These are phyloP conservation scores for Wallacemonas sp. DNA, from an alignment of 208 protist genomes.

Conservation along the genomic window DNA sequence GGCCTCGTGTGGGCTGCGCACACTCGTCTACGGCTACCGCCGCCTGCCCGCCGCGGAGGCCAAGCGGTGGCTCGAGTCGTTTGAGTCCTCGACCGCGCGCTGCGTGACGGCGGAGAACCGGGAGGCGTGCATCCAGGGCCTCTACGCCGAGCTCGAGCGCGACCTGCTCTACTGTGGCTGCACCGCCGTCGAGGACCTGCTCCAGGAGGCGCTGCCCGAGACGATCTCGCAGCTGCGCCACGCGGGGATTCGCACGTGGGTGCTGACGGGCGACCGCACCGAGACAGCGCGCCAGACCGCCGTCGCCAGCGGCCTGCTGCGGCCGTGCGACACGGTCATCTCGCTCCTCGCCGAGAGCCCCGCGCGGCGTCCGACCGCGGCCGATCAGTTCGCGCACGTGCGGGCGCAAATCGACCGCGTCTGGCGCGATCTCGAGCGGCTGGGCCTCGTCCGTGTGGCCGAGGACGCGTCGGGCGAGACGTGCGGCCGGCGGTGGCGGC, in stretches of 20 bases:
- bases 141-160: slow-evolving; percentile 82
- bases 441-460: slow-evolving; percentile 10
- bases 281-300: slow-evolving; percentile 97
- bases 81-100: slow-evolving; percentile 26
- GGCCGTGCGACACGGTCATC: slow-evolving; percentile 38
- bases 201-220: slow-evolving; percentile 94
- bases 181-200: slow-evolving; percentile 96
- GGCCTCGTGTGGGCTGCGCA: slow-evolving; percentile 61
- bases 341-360: slow-evolving; percentile 40
- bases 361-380: slow-evolving; percentile 24
- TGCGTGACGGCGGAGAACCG: slow-evolving; percentile 25
- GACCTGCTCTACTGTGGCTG: slow-evolving; percentile 91
- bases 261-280: slow-evolving; percentile 98
- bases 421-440: background rate
- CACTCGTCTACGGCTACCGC: slow-evolving; percentile 67
- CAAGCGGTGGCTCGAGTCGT: slow-evolving; percentile 29
- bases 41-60: slow-evolving; percentile 44
- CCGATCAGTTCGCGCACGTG: slow-evolving; percentile 47
- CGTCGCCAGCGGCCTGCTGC: slow-evolving; percentile 60
- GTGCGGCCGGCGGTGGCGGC: slow-evolving; percentile 22
- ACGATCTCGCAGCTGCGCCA: slow-evolving; percentile 80
- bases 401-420: slow-evolving; percentile 30
- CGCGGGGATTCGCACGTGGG: slow-evolving; percentile 92
- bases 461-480: slow-evolving; percentile 25
- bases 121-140: slow-evolving; percentile 25